phyloP scores from a whole-genome alignment of 2,329 filamentous ascomycete genomes.

The Penicillium sp. region DNA sequence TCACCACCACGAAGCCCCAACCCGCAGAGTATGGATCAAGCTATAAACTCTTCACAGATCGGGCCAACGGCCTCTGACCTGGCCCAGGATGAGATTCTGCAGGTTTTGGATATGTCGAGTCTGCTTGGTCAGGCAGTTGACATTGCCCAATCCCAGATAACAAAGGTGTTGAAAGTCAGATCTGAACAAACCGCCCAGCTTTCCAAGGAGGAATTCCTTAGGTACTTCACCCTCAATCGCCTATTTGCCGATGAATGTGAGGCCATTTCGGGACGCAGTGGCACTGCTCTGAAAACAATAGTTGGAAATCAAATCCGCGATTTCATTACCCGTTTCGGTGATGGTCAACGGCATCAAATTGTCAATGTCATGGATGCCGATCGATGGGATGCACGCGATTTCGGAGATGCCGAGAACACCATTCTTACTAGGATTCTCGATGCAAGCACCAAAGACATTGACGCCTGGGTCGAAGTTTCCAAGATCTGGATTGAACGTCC shows the following conservation, averaged over 20 bases:
- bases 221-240: conserved; percentile 63
- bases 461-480: conserved; percentile 53
- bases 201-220: conserved; percentile 57
- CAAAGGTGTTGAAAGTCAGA: conserved; percentile 63
- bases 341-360: conserved; percentile 57
- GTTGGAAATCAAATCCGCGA: conserved; percentile 64
- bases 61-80: conserved; percentile 31
- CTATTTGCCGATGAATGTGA: conserved; percentile 68
- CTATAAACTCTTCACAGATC: conserved; percentile 29
- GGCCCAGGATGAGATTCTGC: conserved; percentile 60
- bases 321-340: conserved; percentile 59
- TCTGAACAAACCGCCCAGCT: conserved; percentile 60
- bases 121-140: conserved; percentile 66
- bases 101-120: conserved; percentile 65
- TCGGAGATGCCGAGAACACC: conserved; percentile 53
- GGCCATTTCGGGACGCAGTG: conserved; percentile 62
- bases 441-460: conserved; percentile 59
- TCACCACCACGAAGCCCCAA: conserved; percentile 53
- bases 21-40: conserved; percentile 45
- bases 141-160: conserved; percentile 63
- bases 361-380: conserved; percentile 61
- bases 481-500: conserved; percentile 51
- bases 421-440: conserved; percentile 57
- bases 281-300: conserved; percentile 59
- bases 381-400: conserved; percentile 65